These are phyloP conservation scores for Arthrobotrys entomopaga DNA, from an alignment of 2,329 filamentous ascomycete species.

Conservation along the genomic window DNA sequence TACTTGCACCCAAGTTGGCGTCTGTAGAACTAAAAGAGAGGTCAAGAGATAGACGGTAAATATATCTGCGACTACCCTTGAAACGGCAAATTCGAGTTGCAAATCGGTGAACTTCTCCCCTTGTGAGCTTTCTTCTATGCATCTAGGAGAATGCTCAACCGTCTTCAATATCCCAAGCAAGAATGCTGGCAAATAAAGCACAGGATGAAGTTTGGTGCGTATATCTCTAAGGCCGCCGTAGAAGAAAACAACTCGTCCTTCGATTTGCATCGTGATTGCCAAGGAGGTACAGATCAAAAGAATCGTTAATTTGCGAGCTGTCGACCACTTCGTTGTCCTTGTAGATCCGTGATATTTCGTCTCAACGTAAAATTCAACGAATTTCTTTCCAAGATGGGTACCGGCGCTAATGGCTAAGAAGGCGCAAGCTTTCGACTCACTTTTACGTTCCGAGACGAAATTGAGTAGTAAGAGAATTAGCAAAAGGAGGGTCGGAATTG, in stretches of 20 bases:
- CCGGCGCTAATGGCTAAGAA: constrained; percentile 14
- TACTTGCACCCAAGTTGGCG: constrained; percentile 46
- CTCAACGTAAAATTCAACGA: constrained; percentile 18
- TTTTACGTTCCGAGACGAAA: constrained; percentile 31
- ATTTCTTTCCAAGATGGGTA: constrained; percentile 8
- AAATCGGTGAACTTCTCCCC: constrained; percentile 3
- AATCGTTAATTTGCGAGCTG: not conserved
- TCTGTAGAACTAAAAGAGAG: constrained; percentile 35
- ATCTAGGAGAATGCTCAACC: not conserved
- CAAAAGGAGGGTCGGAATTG: not conserved
- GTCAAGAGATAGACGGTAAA: constrained; percentile 16
- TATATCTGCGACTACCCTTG: constrained; percentile 24
- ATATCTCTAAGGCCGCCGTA: constrained; percentile 26
- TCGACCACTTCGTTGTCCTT: constrained; percentile 6
- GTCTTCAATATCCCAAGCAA: constrained; percentile 16
- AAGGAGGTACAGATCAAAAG: constrained; percentile 1
- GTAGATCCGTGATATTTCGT: not conserved
- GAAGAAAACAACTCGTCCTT: constrained; percentile 16
- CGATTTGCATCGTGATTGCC: not conserved
- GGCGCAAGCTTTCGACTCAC: constrained; percentile 5
- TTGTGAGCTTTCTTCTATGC: not conserved
- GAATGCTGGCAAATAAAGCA: constrained; percentile 25
- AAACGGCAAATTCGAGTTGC: constrained; percentile 14
- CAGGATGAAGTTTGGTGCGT: not conserved
- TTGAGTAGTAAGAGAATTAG: constrained; percentile 7